phyloP scores from a whole-genome alignment of 345 rosid species.

The Salix exigua region DNA sequence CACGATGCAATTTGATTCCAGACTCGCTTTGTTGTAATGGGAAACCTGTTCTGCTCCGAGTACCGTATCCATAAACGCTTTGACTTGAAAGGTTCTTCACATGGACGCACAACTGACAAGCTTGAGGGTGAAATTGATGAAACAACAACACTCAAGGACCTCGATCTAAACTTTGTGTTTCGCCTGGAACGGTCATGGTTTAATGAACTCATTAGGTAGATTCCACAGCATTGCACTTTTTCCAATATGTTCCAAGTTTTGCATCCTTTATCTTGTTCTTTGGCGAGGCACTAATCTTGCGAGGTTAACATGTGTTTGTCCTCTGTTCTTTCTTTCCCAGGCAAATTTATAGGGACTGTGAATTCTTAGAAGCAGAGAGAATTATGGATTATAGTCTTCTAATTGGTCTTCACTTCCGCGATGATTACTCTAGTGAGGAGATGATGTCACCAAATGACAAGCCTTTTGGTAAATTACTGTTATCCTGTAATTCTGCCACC shows the following conservation, averaged over 20 bases:
- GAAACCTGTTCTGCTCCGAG: conserved; percentile 63
- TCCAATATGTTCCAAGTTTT: background rate
- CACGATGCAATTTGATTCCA: conserved; percentile 18
- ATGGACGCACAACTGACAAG: conserved; percentile 59
- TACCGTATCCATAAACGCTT: conserved; percentile 59
- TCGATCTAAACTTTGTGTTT: conserved; percentile 60
- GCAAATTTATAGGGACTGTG: conserved; percentile 65
- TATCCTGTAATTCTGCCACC: background rate
- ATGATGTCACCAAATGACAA: conserved; percentile 22
- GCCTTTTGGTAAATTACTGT: conserved; percentile 16
- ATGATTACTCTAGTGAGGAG: conserved; percentile 34
- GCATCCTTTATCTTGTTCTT: background rate
- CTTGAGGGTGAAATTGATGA: conserved; percentile 51
- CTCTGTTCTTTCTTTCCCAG: conserved; percentile 21
- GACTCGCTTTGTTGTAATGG: conserved; percentile 68
- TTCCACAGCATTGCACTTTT: background rate
- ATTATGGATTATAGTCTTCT: conserved; percentile 74
- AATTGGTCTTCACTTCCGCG: conserved; percentile 60
- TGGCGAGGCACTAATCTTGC: background rate
- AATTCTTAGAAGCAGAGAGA: conserved; percentile 61
- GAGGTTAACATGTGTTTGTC: background rate
- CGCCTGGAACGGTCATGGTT: conserved; percentile 50
- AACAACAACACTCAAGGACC: conserved; percentile 69
- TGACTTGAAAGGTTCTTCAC: conserved; percentile 71
- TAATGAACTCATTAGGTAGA: conserved; percentile 51